These are phyloP conservation scores for Diaporthe sp. DNA, from an alignment of 2,329 filamentous ascomycete species.

Conservation along the genomic window DNA sequence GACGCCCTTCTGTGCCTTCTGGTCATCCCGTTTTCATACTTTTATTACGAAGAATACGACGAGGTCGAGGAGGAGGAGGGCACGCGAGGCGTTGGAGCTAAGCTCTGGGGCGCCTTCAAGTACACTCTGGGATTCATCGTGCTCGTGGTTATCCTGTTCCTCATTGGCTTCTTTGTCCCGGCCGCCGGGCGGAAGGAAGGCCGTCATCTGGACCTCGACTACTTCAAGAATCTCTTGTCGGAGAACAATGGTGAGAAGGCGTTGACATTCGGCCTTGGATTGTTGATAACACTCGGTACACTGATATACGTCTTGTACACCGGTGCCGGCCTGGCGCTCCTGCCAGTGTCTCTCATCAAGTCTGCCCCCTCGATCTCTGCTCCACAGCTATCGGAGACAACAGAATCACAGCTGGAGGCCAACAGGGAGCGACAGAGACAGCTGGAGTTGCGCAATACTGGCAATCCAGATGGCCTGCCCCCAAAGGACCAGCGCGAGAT, in stretches of 20 bases:
- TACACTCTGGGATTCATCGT: slow-evolving; percentile 90
- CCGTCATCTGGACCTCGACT: slow-evolving; percentile 85
- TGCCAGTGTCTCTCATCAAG: slow-evolving; percentile 93
- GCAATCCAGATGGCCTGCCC: slow-evolving; percentile 80
- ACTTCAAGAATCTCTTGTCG: slow-evolving; percentile 85
- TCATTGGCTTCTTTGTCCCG: slow-evolving; percentile 95
- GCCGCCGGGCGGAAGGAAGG: slow-evolving; percentile 77
- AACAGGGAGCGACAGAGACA: slow-evolving; percentile 95
- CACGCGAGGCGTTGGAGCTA: slow-evolving; percentile 76
- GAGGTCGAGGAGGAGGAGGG: slow-evolving; percentile 88
- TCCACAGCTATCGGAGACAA: slow-evolving; percentile 82
- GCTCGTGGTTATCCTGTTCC: slow-evolving; percentile 85
- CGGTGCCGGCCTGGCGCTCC: slow-evolving; percentile 86
- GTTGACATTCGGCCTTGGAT: slow-evolving; percentile 87
- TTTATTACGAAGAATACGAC: slow-evolving; percentile 98
- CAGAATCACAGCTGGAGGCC: slow-evolving; percentile 83
- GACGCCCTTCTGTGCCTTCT: slow-evolving; percentile 91
- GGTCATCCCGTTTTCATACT: slow-evolving; percentile 95
- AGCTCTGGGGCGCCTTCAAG: slow-evolving; percentile 87
- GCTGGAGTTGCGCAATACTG: slow-evolving; percentile 86
- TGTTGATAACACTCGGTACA: slow-evolving; percentile 90
- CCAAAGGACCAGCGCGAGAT: slow-evolving; percentile 90
- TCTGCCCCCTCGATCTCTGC: slow-evolving; percentile 88
- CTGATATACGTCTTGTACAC: slow-evolving; percentile 92
- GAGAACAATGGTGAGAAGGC: slow-evolving; percentile 95